Evolutionary conservation across 768 basidiomycete genomes (phyloP).

Genomic region (Suillus variegatus): DNA sequence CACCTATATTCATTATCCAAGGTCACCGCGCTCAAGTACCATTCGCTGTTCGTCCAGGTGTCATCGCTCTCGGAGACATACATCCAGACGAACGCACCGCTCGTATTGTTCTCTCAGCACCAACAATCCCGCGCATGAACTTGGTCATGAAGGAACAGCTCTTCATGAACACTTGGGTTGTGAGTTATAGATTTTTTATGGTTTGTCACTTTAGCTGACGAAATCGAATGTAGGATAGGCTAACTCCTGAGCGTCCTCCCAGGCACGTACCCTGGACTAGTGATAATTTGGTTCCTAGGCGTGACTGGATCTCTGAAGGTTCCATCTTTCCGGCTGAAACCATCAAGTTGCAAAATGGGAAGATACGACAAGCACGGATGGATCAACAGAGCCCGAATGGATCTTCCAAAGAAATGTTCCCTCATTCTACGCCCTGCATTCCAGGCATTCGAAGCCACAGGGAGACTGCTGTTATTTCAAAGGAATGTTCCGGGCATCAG

Average conservation of each 20-base stretch:
- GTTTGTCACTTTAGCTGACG: constrained; percentile 11
- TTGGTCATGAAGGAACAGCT: constrained; percentile 36
- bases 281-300: constrained; percentile 21
- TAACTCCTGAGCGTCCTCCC: constrained; percentile 23
- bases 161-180: constrained; percentile 36
- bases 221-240: constrained; percentile 18
- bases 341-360: constrained; percentile 11
- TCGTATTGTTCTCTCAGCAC: constrained; percentile 26
- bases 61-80: constrained; percentile 21
- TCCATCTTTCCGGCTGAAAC: constrained; percentile 27
- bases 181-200: constrained; percentile 20
- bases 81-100: constrained; percentile 19
- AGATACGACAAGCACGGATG: constrained; percentile 6
- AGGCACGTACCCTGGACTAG: constrained; percentile 32
- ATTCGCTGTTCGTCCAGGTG: constrained; percentile 23
- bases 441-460: neutral
- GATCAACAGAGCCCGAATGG: neutral
- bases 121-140: constrained; percentile 38
- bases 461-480: neutral
- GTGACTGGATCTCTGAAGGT: constrained; percentile 32
- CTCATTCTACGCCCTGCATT: neutral
- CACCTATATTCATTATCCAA: constrained; percentile 29
- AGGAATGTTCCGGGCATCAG: neutral
- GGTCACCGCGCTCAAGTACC: constrained; percentile 24
- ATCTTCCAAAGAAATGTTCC: neutral